Base-by-base conservation (phyloP, 2,329 filamentous ascomycete genomes). In the Fusarium tupiense region DNA sequence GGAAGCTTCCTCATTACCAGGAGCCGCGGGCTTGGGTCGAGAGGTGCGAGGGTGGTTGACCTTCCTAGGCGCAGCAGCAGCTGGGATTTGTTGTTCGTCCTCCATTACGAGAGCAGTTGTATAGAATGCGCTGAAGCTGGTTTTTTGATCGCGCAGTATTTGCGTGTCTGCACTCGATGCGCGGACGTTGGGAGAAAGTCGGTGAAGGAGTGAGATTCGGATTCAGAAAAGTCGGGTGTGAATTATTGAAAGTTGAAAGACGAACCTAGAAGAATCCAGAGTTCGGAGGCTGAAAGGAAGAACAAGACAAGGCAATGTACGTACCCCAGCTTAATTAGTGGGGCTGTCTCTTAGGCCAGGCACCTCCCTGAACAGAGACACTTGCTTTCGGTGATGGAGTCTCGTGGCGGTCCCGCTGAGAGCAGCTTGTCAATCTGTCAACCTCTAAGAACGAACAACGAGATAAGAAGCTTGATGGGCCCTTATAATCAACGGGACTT, bases 1-100 rank as follows among this genome's bases (percentile, higher is more conserved):
- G 57, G 92, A 91, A 31, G 96, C 95, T 85, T 98, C 95, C 83
- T 98, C 96, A 82, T 98, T 95, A 81, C 93, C 93, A 65, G 91
- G 88, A 54, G 89, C 89, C 50, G 88, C 86, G 73, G 91, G 92
- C 84, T 93, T 94, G 71, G 88, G 87, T 69, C 93, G 91, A 63
- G 91, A 91, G 35, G 89, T 91, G 58, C 77, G 75, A 57, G 74
- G 67, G 61, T 79, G 76, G 38, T 53, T 54, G 22, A 78, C 72
- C 59, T 64, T 77, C 62, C 71, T 77, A 24, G 71, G 70, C 49
- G 67, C 66, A 26, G 61, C 57, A 56, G 46, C 40, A 14, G 43
- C 50, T 13, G 67, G 49, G 44, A 35, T 43, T 57, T 73, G 72
- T 44, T 67, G 59, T 56, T 41, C 52, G 14, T 75, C 62, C 26